Conservation (phyloP, 805 yeast species). For the Wickerhamomyces chambardii region DNA sequence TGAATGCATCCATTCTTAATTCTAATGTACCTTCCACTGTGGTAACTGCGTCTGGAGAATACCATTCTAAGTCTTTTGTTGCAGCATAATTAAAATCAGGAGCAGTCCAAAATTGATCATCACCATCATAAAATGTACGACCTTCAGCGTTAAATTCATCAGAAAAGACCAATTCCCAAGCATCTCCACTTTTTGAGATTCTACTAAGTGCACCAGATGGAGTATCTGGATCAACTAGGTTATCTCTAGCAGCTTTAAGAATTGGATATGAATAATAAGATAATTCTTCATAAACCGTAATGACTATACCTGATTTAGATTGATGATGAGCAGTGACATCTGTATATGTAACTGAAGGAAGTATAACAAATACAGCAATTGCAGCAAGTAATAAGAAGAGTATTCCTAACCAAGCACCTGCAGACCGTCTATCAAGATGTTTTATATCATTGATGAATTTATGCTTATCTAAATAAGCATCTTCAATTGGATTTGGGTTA, state of each 20-base stretch:
- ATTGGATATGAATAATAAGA: constrained; percentile 49
- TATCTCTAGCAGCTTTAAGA: constrained; percentile 48
- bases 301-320: constrained; percentile 1
- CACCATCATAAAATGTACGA: constrained; percentile 36
- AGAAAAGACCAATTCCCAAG: constrained; percentile 34
- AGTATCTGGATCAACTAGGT: constrained; percentile 66
- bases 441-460: constrained; percentile 57
- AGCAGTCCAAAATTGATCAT: constrained; percentile 38
- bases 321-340: constrained; percentile 47
- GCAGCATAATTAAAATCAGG: constrained; percentile 37
- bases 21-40: constrained; percentile 32
- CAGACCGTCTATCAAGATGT: constrained; percentile 53
- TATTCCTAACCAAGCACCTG: constrained; percentile 53
- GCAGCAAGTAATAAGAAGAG: constrained; percentile 50
- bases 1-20: constrained; percentile 30
- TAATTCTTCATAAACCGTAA: constrained; percentile 30
- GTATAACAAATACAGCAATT: constrained; percentile 56
- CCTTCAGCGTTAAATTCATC: constrained; percentile 42
- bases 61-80: constrained; percentile 42
- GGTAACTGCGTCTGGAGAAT: constrained; percentile 37
- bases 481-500: constrained; percentile 93
- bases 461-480: constrained; percentile 74
- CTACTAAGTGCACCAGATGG: constrained; percentile 38
- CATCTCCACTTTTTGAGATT: constrained; percentile 22
- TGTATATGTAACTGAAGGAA: constrained; percentile 80